Evolutionary conservation across 2,329 filamentous ascomycete genomes (phyloP).

Genomic region (Botrytis sinoallii): DNA sequence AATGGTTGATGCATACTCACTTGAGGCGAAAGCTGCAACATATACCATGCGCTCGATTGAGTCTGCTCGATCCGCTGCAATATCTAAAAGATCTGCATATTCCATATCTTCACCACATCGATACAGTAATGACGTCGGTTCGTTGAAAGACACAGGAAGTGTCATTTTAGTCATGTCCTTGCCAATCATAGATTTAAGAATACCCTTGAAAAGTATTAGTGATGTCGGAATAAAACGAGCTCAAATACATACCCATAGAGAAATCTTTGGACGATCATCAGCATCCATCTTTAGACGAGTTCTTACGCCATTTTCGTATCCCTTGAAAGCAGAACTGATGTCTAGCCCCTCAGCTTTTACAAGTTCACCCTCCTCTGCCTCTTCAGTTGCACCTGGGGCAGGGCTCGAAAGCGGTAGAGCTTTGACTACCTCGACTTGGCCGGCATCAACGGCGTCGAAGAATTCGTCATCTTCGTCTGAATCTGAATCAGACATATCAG

Average conservation of each 20-base stretch:
- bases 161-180: slow-evolving; percentile 99
- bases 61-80: slow-evolving; percentile 79
- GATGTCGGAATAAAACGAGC: not conserved
- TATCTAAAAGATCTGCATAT: slow-evolving; percentile 88
- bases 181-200: slow-evolving; percentile 98
- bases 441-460: slow-evolving; percentile 93
- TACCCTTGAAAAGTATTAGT: slow-evolving; percentile 58
- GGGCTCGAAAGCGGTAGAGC: slow-evolving; percentile 50
- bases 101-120: slow-evolving; percentile 98
- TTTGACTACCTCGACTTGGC: slow-evolving; percentile 77
- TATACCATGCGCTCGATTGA: slow-evolving; percentile 91
- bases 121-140: slow-evolving; percentile 92
- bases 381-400: slow-evolving; percentile 40
- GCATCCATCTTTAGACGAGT: slow-evolving; percentile 81
- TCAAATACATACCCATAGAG: slow-evolving; percentile 74
- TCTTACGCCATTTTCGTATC: slow-evolving; percentile 87
- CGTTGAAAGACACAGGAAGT: slow-evolving; percentile 95
- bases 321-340: slow-evolving; percentile 75
- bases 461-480: slow-evolving; percentile 88
- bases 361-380: slow-evolving; percentile 40
- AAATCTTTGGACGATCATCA: slow-evolving; percentile 90
- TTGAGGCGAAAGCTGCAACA: slow-evolving; percentile 91
- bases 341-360: slow-evolving; percentile 52
- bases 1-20: slow-evolving; percentile 95
- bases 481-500: slow-evolving; percentile 70